Conservation (phyloP, 345 rosid genomes). For the Camelina hispida region DNA sequence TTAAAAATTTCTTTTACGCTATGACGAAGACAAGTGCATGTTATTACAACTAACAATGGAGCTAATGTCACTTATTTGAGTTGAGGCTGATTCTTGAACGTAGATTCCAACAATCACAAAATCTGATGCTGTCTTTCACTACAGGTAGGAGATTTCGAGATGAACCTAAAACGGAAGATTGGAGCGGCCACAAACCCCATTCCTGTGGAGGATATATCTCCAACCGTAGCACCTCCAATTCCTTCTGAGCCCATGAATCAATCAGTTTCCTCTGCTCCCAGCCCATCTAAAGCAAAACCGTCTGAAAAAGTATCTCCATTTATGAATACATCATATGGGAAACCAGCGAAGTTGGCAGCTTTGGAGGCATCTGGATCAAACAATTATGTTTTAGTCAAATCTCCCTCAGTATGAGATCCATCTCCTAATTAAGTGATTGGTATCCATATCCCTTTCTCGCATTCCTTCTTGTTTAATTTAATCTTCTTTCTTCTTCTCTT, state of each 20-base stretch:
- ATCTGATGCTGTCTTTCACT: constrained; percentile 28
- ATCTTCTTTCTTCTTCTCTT: constrained; percentile 21
- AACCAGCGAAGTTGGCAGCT: constrained; percentile 72
- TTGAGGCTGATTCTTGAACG: constrained; percentile 8
- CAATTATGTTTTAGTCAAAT: constrained; percentile 71
- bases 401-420: constrained; percentile 64
- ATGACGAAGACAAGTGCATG: constrained; percentile 1
- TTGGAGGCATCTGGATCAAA: constrained; percentile 81
- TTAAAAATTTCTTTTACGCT: neutral
- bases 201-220: constrained; percentile 62
- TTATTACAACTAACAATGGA: neutral
- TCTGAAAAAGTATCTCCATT: constrained; percentile 67
- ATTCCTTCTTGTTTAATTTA: constrained; percentile 13
- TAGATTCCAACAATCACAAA: neutral
- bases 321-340: constrained; percentile 60
- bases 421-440: constrained; percentile 9
- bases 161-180: constrained; percentile 79
- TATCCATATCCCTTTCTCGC: neutral
- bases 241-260: constrained; percentile 76
- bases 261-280: constrained; percentile 52
- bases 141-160: constrained; percentile 91
- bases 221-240: constrained; percentile 77
- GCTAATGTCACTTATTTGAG: neutral
- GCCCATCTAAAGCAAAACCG: constrained; percentile 57
- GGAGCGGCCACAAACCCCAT: constrained; percentile 51